phyloP scores from a whole-genome alignment of 2,329 filamentous ascomycete genomes.

The Diplodia intermedia region DNA sequence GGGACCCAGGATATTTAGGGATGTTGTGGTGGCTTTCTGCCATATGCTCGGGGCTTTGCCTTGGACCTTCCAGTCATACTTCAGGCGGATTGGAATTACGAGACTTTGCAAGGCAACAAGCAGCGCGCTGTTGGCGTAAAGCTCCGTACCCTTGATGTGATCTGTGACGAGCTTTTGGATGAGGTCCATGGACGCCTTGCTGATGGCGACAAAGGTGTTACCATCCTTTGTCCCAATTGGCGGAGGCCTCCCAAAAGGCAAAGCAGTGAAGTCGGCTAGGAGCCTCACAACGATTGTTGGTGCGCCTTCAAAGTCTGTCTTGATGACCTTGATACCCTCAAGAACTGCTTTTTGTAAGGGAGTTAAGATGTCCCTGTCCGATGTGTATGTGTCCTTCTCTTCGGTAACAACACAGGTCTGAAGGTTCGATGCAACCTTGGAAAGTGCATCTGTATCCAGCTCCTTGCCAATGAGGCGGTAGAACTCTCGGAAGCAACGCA shows the following conservation, averaged over 20 bases:
- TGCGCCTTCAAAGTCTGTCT: slow-evolving; percentile 69
- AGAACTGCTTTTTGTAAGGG: slow-evolving; percentile 74
- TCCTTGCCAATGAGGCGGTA: slow-evolving; percentile 75
- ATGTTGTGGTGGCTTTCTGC: slow-evolving; percentile 77
- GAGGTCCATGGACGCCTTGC: slow-evolving; percentile 79
- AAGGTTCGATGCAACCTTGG: slow-evolving; percentile 74
- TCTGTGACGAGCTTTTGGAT: slow-evolving; percentile 66
- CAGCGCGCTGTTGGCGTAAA: slow-evolving; percentile 74
- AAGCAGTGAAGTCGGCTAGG: slow-evolving; percentile 72
- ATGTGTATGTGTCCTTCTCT: slow-evolving; percentile 70
- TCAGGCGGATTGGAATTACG: slow-evolving; percentile 73
- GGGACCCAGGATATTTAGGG: slow-evolving; percentile 70
- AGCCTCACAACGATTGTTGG: slow-evolving; percentile 72
- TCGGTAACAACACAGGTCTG: slow-evolving; percentile 74
- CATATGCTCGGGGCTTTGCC: slow-evolving; percentile 77
- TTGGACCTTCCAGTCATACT: slow-evolving; percentile 77
- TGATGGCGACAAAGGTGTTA: slow-evolving; percentile 87
- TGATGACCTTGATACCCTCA: slow-evolving; percentile 70
- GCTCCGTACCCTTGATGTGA: slow-evolving; percentile 67
- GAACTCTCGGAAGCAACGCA: slow-evolving; percentile 75
- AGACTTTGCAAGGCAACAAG: slow-evolving; percentile 70
- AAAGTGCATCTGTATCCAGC: slow-evolving; percentile 67
- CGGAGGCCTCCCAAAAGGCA: slow-evolving; percentile 63
- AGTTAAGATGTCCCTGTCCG: slow-evolving; percentile 76
- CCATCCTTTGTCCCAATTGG: slow-evolving; percentile 46